Percentiles rank a stretch among this genome's conserved stretches.
Conservation (phyloP, 805 yeast genomes). For the Pachysolen tannophilus region DNA sequence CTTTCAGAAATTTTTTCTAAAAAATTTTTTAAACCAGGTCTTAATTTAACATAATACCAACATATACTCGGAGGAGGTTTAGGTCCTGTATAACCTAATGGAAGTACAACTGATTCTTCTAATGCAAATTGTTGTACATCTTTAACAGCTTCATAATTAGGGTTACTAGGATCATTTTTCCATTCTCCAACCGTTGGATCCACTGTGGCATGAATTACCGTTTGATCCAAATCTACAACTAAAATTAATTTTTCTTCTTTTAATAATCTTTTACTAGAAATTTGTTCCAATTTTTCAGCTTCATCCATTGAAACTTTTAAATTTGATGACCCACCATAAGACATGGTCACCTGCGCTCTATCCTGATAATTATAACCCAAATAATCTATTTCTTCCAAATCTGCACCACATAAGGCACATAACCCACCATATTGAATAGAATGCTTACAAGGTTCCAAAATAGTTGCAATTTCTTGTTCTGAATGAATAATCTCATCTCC, state of each 20-base stretch:
- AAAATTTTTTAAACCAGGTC: conserved; percentile 82
- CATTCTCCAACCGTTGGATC: conserved; percentile 97
- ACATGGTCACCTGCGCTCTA: conserved; percentile 79
- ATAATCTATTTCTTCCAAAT: conserved; percentile 69
- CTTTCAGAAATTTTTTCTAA: conserved; percentile 51
- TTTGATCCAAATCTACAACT: conserved; percentile 95
- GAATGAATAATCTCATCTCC: conserved; percentile 55
- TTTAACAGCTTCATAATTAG: conserved; percentile 76
- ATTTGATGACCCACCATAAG: conserved; percentile 73
- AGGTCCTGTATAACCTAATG: conserved; percentile 54
- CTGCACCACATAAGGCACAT: conserved; percentile 87
- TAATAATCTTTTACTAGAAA: conserved; percentile 52
- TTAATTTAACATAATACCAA: conserved; percentile 86
- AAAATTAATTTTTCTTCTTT: conserved; percentile 65
- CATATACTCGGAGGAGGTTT: conserved; percentile 52
- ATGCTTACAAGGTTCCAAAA: conserved; percentile 83
- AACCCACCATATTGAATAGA: conserved; percentile 91
- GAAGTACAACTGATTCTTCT: conserved; percentile 63
- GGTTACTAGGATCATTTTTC: conserved; percentile 80
- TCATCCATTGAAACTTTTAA: conserved; percentile 78
- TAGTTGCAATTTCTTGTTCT: conserved; percentile 37
- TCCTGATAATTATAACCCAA: conserved; percentile 59
- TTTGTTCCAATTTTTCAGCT: conserved; percentile 75
- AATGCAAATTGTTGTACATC: conserved; percentile 74
- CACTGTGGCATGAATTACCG: conserved; percentile 95